Conservation (phyloP, 1,284 basidiomycete species). For the Malassezia obtusa region DNA sequence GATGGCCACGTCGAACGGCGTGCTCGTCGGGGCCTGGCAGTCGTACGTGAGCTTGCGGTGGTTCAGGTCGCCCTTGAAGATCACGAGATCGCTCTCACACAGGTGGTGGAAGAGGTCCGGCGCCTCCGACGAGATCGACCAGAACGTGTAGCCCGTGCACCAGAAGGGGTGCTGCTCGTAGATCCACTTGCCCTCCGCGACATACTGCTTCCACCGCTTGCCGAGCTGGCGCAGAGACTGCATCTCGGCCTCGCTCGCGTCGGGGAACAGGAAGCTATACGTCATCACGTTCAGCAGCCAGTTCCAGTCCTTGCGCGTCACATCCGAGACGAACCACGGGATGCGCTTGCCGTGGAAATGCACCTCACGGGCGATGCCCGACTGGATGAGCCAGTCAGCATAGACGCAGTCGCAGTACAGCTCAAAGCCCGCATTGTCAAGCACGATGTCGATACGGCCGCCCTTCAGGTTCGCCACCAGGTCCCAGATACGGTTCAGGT, state of each 20-base stretch:
- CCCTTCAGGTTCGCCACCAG: constrained; percentile 59
- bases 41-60: constrained; percentile 63
- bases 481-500: constrained; percentile 71
- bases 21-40: constrained; percentile 65
- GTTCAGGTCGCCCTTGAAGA: constrained; percentile 91
- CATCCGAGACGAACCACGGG: constrained; percentile 60
- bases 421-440: constrained; percentile 87
- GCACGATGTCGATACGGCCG: constrained; percentile 46
- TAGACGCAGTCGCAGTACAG: constrained; percentile 94
- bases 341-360: constrained; percentile 71
- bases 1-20: constrained; percentile 82
- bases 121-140: constrained; percentile 68
- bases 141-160: constrained; percentile 52
- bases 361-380: constrained; percentile 72
- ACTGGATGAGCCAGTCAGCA: constrained; percentile 75
- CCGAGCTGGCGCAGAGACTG: constrained; percentile 73
- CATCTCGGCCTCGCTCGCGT: constrained; percentile 70
- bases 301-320: constrained; percentile 89
- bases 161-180: constrained; percentile 79
- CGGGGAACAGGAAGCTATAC: constrained; percentile 56
- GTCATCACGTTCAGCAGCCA: constrained; percentile 57
- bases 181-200: constrained; percentile 82
- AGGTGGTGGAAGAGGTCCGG: constrained; percentile 83
- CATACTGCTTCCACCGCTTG: constrained; percentile 81
- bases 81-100: constrained; percentile 77